Conservation (phyloP, 2,329 filamentous ascomycete species). For the Aspergillus fijiensis region DNA sequence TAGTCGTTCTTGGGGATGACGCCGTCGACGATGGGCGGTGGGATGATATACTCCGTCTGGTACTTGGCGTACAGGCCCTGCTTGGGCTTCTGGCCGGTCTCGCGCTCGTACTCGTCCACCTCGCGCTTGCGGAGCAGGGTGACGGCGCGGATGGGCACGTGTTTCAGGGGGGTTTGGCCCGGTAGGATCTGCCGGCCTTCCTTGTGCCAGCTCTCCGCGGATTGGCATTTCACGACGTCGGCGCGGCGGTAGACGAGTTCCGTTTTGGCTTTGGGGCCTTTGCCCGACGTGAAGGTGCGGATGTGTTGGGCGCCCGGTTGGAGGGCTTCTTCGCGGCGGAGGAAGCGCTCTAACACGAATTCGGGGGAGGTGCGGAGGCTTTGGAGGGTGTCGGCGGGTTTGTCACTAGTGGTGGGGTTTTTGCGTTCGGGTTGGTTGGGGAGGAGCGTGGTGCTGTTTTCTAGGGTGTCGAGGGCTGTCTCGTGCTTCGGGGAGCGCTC, state of each 20-base stretch:
- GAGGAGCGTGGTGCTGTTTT: conserved; percentile 75
- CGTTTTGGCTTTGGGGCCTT: conserved; percentile 69
- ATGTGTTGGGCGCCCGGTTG: conserved; percentile 66
- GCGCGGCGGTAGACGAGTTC: conserved; percentile 78
- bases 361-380: conserved; percentile 85
- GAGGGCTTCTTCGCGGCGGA: conserved; percentile 89
- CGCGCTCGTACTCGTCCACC: conserved; percentile 78
- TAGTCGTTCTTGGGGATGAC: conserved; percentile 91
- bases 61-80: conserved; percentile 81
- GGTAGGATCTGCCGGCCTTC: conserved; percentile 75
- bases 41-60: conserved; percentile 96
- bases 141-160: conserved; percentile 85
- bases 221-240: conserved; percentile 83
- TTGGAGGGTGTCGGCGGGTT: conserved; percentile 75
- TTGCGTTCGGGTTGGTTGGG: conserved; percentile 71
- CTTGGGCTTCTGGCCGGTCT: conserved; percentile 76
- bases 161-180: conserved; percentile 76
- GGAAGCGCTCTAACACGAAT: conserved; percentile 79
- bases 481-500: conserved; percentile 51
- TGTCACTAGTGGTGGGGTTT: neutral
- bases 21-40: conserved; percentile 78
- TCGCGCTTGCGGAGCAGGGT: conserved; percentile 84
- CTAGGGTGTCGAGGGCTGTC: conserved; percentile 73
- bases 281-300: conserved; percentile 72
- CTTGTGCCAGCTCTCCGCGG: conserved; percentile 95